These are phyloP conservation scores for Starmerella bacillaris DNA, from an alignment of 805 yeast species.

Conservation along the genomic window DNA sequence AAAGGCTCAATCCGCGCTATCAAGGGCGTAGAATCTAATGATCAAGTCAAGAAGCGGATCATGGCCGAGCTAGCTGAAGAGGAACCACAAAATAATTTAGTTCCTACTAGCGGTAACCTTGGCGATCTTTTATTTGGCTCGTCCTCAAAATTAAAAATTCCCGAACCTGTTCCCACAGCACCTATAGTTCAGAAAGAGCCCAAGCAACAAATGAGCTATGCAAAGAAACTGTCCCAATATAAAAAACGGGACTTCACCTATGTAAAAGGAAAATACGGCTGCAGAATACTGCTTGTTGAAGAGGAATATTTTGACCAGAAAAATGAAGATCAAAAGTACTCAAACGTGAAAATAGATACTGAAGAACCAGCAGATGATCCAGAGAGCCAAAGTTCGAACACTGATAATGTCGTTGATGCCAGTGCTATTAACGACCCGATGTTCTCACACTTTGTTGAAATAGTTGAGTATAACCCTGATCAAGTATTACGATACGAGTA, in stretches of 20 bases:
- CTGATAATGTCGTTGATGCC: constrained; percentile 24
- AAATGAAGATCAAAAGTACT: constrained; percentile 16
- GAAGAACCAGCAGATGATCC: constrained; percentile 17
- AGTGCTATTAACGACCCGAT: constrained; percentile 33
- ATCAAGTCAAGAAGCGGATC: constrained; percentile 22
- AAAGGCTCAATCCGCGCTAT: constrained; percentile 58
- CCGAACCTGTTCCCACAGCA: not conserved
- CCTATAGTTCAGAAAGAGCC: not conserved
- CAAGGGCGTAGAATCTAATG: constrained; percentile 55
- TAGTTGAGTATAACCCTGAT: constrained; percentile 61
- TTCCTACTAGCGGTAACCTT: constrained; percentile 4
- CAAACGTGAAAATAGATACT: constrained; percentile 32
- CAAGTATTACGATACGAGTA: constrained; percentile 77
- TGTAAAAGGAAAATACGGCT: constrained; percentile 30
- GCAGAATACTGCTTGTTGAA: constrained; percentile 53
- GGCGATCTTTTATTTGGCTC: constrained; percentile 13
- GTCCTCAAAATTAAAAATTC: not conserved
- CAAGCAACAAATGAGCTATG: not conserved
- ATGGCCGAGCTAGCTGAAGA: constrained; percentile 27
- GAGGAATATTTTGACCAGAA: constrained; percentile 38
- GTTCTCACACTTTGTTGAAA: constrained; percentile 61
- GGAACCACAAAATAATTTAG: constrained; percentile 26
- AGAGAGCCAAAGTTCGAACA: constrained; percentile 8
- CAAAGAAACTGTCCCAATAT: not conserved
- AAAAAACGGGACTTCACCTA: not conserved